These are phyloP conservation scores for Colletotrichum tofieldiae DNA, from an alignment of 2,329 filamentous ascomycete genomes.

Conservation along the genomic window DNA sequence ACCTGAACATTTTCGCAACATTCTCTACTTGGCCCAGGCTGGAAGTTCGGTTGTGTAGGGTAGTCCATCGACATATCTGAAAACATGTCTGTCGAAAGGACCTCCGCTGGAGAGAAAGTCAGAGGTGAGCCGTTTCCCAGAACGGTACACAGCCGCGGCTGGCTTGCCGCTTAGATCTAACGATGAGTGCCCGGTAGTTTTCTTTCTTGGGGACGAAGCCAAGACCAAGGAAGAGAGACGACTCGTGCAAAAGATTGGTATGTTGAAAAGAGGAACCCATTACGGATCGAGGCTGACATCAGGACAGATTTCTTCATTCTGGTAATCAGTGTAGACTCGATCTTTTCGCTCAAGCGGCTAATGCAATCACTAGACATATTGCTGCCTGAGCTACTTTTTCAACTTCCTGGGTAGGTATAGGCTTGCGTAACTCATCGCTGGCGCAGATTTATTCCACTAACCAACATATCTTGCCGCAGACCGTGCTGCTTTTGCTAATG, in stretches of 20 bases:
- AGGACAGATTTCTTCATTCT: constrained; percentile 52
- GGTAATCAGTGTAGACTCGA: constrained; percentile 26
- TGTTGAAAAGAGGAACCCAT: accelerated
- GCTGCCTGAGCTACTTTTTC: constrained; percentile 54
- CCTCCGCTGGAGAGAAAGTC: constrained; percentile 16
- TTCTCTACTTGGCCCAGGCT: neutral
- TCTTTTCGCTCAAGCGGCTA: neutral
- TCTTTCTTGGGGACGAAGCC: constrained; percentile 40
- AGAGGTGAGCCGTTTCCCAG: constrained; percentile 1
- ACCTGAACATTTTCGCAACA: neutral
- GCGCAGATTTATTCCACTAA: constrained; percentile 42
- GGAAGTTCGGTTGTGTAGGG: neutral
- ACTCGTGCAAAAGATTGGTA: constrained; percentile 51
- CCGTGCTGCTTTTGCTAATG: constrained; percentile 41
- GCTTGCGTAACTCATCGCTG: constrained; percentile 44
- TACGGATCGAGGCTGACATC: neutral
- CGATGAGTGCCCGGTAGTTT: constrained; percentile 1
- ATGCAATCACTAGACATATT: constrained; percentile 48
- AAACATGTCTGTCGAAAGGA: neutral
- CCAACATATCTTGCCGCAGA: constrained; percentile 4
- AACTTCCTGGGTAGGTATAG: constrained; percentile 44
- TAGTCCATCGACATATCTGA: neutral
- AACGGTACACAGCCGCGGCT: neutral
- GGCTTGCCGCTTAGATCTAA: neutral
- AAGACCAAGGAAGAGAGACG: constrained; percentile 47